These are phyloP conservation scores for Termitomyces bulborhizus DNA, from an alignment of 768 basidiomycete species.

Conservation along the genomic window DNA sequence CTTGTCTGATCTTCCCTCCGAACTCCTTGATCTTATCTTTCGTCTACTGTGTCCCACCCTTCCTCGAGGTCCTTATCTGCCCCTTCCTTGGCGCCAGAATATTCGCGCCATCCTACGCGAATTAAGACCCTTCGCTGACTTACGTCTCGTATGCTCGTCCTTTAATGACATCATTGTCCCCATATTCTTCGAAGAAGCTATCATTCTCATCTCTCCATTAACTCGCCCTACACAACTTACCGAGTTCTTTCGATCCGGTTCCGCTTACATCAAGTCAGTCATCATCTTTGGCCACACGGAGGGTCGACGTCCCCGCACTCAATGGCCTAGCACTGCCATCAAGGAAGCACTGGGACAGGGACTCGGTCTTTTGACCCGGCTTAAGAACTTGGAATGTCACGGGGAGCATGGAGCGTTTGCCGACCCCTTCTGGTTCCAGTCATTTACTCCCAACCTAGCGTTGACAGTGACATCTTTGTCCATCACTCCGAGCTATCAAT, in stretches of 20 bases:
- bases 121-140: conserved; percentile 3
- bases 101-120: conserved; percentile 1
- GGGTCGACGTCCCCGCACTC: conserved; percentile 1
- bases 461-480: neutral
- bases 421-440: conserved; percentile 3
- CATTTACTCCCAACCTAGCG: conserved; percentile 1
- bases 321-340: conserved; percentile 2
- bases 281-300: conserved; percentile 6
- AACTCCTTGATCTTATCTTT: conserved; percentile 4
- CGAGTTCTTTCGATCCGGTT: conserved; percentile 4
- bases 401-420: conserved; percentile 5
- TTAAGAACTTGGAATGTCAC: conserved; percentile 7
- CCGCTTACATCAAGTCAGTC: conserved; percentile 1
- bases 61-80: conserved; percentile 5
- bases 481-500: conserved; percentile 5
- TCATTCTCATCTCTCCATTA: conserved; percentile 3
- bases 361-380: conserved; percentile 5
- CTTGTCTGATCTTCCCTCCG: conserved; percentile 2
- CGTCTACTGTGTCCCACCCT: conserved; percentile 1
- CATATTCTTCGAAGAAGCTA: conserved; percentile 4
- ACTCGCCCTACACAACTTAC: conserved; percentile 1
- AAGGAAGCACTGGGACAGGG: conserved; percentile 6
- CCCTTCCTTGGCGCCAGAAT: conserved; percentile 4
- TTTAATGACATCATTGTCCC: conserved; percentile 3
- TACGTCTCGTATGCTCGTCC: conserved; percentile 3